phyloP scores from a whole-genome alignment of 2,329 filamentous ascomycete genomes.

The Pyrenochaeta sp. region DNA sequence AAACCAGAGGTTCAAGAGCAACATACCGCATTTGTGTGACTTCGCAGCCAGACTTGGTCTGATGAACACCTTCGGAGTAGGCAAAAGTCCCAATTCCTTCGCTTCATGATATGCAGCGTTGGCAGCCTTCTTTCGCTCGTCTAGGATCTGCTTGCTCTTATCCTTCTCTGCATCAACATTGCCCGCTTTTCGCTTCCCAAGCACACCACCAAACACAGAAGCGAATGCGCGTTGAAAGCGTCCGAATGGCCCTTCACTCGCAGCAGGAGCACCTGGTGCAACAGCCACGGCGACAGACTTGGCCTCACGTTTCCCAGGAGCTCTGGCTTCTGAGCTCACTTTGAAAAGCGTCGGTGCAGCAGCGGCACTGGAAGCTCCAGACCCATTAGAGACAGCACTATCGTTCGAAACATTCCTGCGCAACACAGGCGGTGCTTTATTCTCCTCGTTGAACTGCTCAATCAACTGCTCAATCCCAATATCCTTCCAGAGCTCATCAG shows the following conservation, averaged over 20 bases:
- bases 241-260: conserved; percentile 33
- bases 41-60: conserved; percentile 27
- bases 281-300: conserved; percentile 8
- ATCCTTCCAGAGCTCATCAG: conserved; percentile 40
- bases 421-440: conserved; percentile 17
- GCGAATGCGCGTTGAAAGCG: conserved; percentile 39
- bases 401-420: conserved; percentile 10
- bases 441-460: conserved; percentile 36
- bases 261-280: conserved; percentile 8
- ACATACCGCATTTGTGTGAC: conserved; percentile 21
- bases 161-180: conserved; percentile 28
- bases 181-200: conserved; percentile 45
- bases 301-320: background rate
- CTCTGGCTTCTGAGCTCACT: background rate
- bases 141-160: conserved; percentile 22
- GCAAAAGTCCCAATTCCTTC: conserved; percentile 44
- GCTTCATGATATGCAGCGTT: conserved; percentile 43
- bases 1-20: background rate
- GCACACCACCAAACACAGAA: conserved; percentile 32
- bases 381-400: background rate
- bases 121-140: conserved; percentile 39
- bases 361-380: background rate
- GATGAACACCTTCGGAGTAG: conserved; percentile 42
- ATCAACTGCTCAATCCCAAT: conserved; percentile 34
- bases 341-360: background rate